Evolutionary conservation across 2,329 filamentous ascomycete genomes (phyloP), one percentile per base, ranked within the genome.

Genomic region (Apiospora malaysiana): DNA sequence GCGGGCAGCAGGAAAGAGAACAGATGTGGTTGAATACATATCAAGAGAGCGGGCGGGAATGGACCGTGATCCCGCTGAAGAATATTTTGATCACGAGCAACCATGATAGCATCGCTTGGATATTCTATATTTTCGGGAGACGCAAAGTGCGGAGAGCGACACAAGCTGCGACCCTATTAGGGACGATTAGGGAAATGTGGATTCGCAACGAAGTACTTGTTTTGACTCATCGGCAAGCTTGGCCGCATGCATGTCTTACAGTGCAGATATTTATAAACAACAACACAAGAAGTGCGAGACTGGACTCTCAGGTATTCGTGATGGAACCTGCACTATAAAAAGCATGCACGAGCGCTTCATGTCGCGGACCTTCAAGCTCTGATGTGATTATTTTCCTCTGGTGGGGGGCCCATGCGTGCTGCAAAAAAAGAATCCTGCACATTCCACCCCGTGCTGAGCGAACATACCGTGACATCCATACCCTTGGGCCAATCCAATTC

Each of bases 121-220:
- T 63, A 40, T 21, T 32, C 2, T 18, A 27, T 2, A 21, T 27
- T n/a, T 32, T 40, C 56, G 32, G 56, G 9, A 63, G 32, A n/a
- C 56, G 56, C 56, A 63, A n/a, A 63, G 56, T 63, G 27, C 32
- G 56, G 56, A 63, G 32, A 63, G 56, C 56, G 56, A 63, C 6
- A 40, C 21, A n/a, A 12, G 16, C 51, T 59, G 27, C 27, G 27
- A 59, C 51, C 25, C 25, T 32, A n/a, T n/a, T n/a, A n/a, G n/a
- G n/a, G n/a, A n/a, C n/a, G n/a, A 10, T 32, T 32, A 8, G 12
- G 27, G 27, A 59, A 59, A 59, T 59, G 51, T 63, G 56, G 32
- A 21, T 14, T 63, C 4, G 4, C 32, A 59, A 59, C 9, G 51
- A 59, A 21, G 27, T 21, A 32, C 51, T 4, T 14, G 10, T 27